phyloP scores from a whole-genome alignment of 1,284 basidiomycete species.

The Fomes fomentarius region DNA sequence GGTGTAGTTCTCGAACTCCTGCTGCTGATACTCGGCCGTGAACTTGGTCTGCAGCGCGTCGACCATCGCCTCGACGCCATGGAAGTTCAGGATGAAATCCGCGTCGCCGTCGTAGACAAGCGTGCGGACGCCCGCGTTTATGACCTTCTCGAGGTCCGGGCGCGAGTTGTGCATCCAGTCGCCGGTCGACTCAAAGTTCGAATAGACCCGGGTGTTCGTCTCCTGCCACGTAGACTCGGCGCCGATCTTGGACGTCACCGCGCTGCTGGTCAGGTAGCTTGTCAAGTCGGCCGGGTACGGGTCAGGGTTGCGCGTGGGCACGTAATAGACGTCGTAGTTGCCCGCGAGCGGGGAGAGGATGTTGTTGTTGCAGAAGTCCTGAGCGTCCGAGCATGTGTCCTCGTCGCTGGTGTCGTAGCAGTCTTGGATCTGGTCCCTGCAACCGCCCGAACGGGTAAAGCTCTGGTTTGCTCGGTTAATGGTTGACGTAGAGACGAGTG shows the following conservation, averaged over 20 bases:
- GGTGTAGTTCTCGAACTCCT: slow-evolving; percentile 51
- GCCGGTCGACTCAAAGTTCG: slow-evolving; percentile 60
- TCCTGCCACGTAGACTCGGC: slow-evolving; percentile 53
- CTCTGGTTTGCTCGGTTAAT: slow-evolving; percentile 47
- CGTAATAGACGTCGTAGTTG: slow-evolving; percentile 55
- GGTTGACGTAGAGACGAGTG: slow-evolving; percentile 46
- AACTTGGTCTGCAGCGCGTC: slow-evolving; percentile 26
- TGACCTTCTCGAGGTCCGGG: slow-evolving; percentile 58
- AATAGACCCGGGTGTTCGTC: slow-evolving; percentile 50
- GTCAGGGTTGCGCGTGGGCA: slow-evolving; percentile 50
- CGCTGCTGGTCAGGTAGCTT: slow-evolving; percentile 41
- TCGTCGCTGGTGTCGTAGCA: slow-evolving; percentile 53
- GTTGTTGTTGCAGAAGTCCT: slow-evolving; percentile 56
- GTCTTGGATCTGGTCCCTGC: slow-evolving; percentile 52
- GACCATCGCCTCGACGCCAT: slow-evolving; percentile 65
- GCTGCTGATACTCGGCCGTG: slow-evolving; percentile 35
- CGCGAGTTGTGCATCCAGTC: slow-evolving; percentile 69
- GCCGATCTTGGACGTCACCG: slow-evolving; percentile 46
- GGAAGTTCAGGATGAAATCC: slow-evolving; percentile 64
- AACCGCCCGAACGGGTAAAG: slow-evolving; percentile 50
- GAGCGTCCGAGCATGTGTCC: slow-evolving; percentile 54
- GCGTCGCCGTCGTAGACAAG: slow-evolving; percentile 61
- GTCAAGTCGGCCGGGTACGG: slow-evolving; percentile 59
- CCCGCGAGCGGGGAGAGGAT: slow-evolving; percentile 56
- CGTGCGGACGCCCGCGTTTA: slow-evolving; percentile 60